Conservation (phyloP, 495 filamentous ascomycete species). For the Hypoxylon perforatum region DNA sequence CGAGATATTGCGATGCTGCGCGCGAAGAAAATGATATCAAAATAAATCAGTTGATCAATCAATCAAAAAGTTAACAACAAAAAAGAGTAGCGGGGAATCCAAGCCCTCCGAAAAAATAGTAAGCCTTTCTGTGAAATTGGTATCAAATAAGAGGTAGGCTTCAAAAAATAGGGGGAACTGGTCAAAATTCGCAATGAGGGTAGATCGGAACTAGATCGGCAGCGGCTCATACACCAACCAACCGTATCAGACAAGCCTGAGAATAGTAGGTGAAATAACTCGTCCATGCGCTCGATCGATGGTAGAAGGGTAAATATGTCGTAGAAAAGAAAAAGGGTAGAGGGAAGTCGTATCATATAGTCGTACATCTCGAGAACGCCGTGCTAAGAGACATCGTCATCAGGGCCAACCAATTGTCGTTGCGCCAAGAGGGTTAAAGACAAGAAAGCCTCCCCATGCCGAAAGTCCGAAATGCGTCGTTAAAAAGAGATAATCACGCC, state of each 20-base stretch:
- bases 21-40: conserved; percentile 13
- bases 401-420: conserved; percentile 26
- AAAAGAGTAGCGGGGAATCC: conserved; percentile 7
- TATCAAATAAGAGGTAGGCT: conserved; percentile 28
- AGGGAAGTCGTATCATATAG: conserved; percentile 30
- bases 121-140: conserved; percentile 13
- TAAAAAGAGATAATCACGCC: conserved; percentile 9
- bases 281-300: not conserved
- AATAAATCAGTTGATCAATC: not conserved
- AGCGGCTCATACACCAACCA: not conserved
- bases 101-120: conserved; percentile 2
- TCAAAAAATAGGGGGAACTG: conserved; percentile 2
- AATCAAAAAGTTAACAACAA: conserved; percentile 15
- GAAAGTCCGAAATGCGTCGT: conserved; percentile 22
- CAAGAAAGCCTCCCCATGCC: conserved; percentile 27
- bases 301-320: conserved; percentile 1
- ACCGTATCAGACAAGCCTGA: conserved; percentile 1
- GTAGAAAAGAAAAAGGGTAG: conserved; percentile 7
- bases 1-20: conserved; percentile 16
- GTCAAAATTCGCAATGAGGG: conserved; percentile 13
- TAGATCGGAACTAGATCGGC: conserved; percentile 7
- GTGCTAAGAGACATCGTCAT: conserved; percentile 33
- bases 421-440: conserved; percentile 25
- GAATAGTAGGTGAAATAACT: conserved; percentile 6
- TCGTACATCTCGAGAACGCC: conserved; percentile 40